Evolutionary conservation across 495 filamentous ascomycete species (phyloP).

Genomic region (Neurospora sp.): DNA sequence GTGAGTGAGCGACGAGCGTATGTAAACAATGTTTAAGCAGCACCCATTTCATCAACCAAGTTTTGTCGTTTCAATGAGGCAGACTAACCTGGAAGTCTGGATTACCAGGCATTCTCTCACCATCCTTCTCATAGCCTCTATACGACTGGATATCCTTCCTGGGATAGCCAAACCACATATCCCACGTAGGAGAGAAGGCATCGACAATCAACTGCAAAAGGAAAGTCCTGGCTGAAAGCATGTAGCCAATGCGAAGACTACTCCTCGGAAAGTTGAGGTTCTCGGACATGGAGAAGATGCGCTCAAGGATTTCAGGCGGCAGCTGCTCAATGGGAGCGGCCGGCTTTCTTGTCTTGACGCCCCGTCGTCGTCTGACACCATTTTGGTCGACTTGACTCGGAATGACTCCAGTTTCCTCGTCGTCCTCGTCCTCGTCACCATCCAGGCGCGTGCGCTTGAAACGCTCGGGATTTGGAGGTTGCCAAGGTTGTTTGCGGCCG

Average conservation of each 20-base stretch:
- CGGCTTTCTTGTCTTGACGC: conserved; percentile 7
- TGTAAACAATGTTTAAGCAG: neutral
- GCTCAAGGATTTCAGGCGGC: conserved; percentile 34
- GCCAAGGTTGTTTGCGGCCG: conserved; percentile 5
- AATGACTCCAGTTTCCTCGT: neutral
- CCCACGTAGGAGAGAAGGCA: conserved; percentile 32
- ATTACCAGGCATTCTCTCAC: conserved; percentile 14
- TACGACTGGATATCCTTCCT: neutral
- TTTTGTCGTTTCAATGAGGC: neutral
- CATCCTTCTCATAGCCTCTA: neutral
- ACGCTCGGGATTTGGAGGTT: conserved; percentile 7
- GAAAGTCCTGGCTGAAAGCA: conserved; percentile 22
- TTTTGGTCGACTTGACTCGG: neutral
- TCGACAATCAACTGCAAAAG: conserved; percentile 17
- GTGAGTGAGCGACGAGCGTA: neutral
- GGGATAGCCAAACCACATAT: conserved; percentile 17
- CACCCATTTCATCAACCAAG: neutral
- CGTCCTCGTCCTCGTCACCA: neutral
- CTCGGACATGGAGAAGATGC: conserved; percentile 27
- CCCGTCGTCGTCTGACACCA: neutral
- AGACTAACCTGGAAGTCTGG: conserved; percentile 25
- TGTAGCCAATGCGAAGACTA: conserved; percentile 23
- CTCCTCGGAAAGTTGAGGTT: conserved; percentile 29
- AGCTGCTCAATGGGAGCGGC: conserved; percentile 26
- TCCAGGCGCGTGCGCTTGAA: neutral